Evolutionary conservation across 495 filamentous ascomycete species (phyloP), one percentile per base, ranked within the genome.

Genomic region (Aspergillus panamensis): DNA sequence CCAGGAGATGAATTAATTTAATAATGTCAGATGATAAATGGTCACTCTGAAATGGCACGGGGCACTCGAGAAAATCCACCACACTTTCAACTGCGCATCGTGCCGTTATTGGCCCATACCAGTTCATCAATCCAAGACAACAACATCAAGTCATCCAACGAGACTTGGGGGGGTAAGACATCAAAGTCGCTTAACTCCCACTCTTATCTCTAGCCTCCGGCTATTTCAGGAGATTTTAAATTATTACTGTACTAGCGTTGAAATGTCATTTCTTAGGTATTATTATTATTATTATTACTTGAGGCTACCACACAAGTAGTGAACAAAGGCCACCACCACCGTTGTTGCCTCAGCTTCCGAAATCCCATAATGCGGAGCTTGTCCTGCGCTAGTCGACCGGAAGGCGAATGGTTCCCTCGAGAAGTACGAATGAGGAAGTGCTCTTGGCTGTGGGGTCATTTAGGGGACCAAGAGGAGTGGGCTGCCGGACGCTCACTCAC

Each of bases 61-160:
- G 16, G 9, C 25, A 10, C 32, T 16, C 29, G 14, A 33, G 30
- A 7, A 39, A n/a, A n/a, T 44, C 43, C 3, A 39, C 14, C 40
- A 54, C 8, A 16, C n/a, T 45, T 25, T 25, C 16, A 31, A 17
- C 12, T 6, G 19, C 14, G 16, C 1, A 43, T 54, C 37, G 40
- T 40, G 45, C 33, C 45, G 13, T 49, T 31, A 58, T 58, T 58
- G 55, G 55, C 16, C 33, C 45, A 39, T 44, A 57, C 16, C 13
- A 9, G 55, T 51, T 57, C 55, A 50, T 57, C 54, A 57, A 57
- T 57, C 20, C 35, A 50, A 50, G 54, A 57, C 54, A 56, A 50
- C 45, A 49, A 16, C 21, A 13, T 29, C 16, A 12, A 31, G 25
- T 5, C 47, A 49, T 19, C 51, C 51, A 53, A 53, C 51, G 20